These are phyloP conservation scores for Ascochyta rabiei DNA, from an alignment of 2,329 filamentous ascomycete genomes.

Conservation along the genomic window DNA sequence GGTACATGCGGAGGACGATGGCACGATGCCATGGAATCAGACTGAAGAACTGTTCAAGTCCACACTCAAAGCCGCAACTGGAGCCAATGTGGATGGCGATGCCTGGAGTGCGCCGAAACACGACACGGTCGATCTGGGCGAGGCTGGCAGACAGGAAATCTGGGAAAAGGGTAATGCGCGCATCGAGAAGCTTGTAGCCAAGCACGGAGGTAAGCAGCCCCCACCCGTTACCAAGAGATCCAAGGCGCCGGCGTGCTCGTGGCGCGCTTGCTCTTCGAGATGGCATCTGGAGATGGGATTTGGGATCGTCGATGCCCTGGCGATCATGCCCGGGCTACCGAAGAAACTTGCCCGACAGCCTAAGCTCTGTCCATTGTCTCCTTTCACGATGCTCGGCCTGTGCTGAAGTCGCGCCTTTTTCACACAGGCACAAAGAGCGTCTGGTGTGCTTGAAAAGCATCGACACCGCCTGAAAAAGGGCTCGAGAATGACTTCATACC, in stretches of 20 bases:
- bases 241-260: slow-evolving; percentile 11
- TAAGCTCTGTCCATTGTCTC: neutral
- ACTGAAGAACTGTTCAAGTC: slow-evolving; percentile 41
- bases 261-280: slow-evolving; percentile 13
- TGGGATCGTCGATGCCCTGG: slow-evolving; percentile 12
- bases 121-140: slow-evolving; percentile 38
- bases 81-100: slow-evolving; percentile 19
- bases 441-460: slow-evolving; percentile 1
- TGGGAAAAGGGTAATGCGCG: slow-evolving; percentile 33
- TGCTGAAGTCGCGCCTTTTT: neutral
- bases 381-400: neutral
- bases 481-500: slow-evolving; percentile 13
- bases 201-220: slow-evolving; percentile 43
- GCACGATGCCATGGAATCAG: slow-evolving; percentile 45
- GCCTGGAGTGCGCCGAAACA: slow-evolving; percentile 18
- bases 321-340: neutral
- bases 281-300: neutral
- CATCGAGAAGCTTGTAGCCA: slow-evolving; percentile 45
- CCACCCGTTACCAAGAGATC: slow-evolving; percentile 15
- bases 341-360: neutral
- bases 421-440: neutral
- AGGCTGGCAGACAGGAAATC: slow-evolving; percentile 41
- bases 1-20: slow-evolving; percentile 44
- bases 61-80: slow-evolving; percentile 32
- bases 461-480: slow-evolving; percentile 10